Evolutionary conservation across 1,284 basidiomycete genomes (phyloP), one percentile per base, ranked within the genome.

Genomic region (Ganoderma leucocontextum): DNA sequence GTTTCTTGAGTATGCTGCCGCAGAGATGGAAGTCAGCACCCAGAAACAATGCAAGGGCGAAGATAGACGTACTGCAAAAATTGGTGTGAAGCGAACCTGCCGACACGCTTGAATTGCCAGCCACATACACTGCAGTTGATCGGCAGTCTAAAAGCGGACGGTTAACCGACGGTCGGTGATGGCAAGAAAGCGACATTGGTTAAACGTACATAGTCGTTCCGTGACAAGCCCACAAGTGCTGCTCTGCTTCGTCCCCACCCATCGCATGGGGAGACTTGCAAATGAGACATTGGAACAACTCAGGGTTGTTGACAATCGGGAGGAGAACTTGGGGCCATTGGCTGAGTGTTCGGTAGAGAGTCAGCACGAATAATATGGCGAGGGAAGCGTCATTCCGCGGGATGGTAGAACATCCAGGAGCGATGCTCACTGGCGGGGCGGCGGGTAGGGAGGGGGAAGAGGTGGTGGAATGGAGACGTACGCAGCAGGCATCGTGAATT

Each of bases 51-150:
- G 3, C n/a, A 17, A 47, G 41, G 12, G 15, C 9, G 33, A 49
- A 17, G 36, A 44, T 4, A 25, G 25, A 41, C 69, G 22, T 38
- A 70, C 70, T 70, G 70, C 58, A 65, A 35, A 3, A 12, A 41
- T 29, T 52, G 39, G 42, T 70, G 70, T 10, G 33, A 25, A 12
- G 65, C 29, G 36, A 52, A 70, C 10, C 60, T 59, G 10, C 38
- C 55, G 17, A 71, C 29, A 13, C 52, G 19, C 33, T 36, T 60
- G 52, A 71, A 71, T 6, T 2, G 4, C 70, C 70, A 71, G 17
- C 63, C 65, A 29, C 70, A 71, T 1, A 53, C 9, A 17, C 33
- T n/a, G 38, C 70, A 71, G 7, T 12, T 39, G 25, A 67, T 39
- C 6, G 33, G 55, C 49, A 25, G 10, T 53, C 62, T 41, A 13